Evolutionary conservation across 2,329 filamentous ascomycete species (phyloP).

Genomic region (Colletotrichum chlorophyti): DNA sequence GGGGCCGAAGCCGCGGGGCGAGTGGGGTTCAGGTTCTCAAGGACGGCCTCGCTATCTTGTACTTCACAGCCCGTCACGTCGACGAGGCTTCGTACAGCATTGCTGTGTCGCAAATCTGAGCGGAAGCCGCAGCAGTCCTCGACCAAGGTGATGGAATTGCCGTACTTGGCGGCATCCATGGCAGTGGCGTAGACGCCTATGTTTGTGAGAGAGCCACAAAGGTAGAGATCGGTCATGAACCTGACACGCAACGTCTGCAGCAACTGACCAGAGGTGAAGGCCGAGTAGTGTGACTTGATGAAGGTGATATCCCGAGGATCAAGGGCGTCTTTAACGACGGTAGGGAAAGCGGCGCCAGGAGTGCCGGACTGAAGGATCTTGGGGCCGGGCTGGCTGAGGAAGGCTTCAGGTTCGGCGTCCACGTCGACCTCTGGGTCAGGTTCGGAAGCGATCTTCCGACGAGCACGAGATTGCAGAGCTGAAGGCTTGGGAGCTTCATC

Average conservation of each 20-base stretch:
- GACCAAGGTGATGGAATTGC: slow-evolving; percentile 84
- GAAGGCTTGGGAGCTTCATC: slow-evolving; percentile 35
- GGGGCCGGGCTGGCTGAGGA: slow-evolving; percentile 50
- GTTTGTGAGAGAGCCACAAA: slow-evolving; percentile 88
- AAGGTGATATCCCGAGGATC: slow-evolving; percentile 58
- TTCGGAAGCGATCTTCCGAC: slow-evolving; percentile 19
- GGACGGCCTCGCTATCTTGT: slow-evolving; percentile 40
- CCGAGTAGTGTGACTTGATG: slow-evolving; percentile 85
- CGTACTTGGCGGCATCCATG: slow-evolving; percentile 86
- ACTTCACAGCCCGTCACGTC: slow-evolving; percentile 78
- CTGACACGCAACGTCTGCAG: slow-evolving; percentile 81
- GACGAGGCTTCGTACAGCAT: slow-evolving; percentile 74
- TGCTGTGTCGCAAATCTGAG: slow-evolving; percentile 70
- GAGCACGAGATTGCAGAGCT: slow-evolving; percentile 33
- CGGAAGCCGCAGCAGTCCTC: slow-evolving; percentile 90
- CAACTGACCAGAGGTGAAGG: slow-evolving; percentile 77
- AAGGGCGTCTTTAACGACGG: slow-evolving; percentile 47
- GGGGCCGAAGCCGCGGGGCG: neutral
- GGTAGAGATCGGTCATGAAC: slow-evolving; percentile 86
- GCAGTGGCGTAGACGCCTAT: slow-evolving; percentile 91
- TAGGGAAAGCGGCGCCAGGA: slow-evolving; percentile 52
- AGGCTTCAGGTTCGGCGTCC: slow-evolving; percentile 48
- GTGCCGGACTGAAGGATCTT: slow-evolving; percentile 53
- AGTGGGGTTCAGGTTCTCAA: slow-evolving; percentile 27
- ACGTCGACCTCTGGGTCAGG: slow-evolving; percentile 24